Evolutionary conservation across 2,329 filamentous ascomycete genomes (phyloP).

Genomic region (Lecanicillium sp.): DNA sequence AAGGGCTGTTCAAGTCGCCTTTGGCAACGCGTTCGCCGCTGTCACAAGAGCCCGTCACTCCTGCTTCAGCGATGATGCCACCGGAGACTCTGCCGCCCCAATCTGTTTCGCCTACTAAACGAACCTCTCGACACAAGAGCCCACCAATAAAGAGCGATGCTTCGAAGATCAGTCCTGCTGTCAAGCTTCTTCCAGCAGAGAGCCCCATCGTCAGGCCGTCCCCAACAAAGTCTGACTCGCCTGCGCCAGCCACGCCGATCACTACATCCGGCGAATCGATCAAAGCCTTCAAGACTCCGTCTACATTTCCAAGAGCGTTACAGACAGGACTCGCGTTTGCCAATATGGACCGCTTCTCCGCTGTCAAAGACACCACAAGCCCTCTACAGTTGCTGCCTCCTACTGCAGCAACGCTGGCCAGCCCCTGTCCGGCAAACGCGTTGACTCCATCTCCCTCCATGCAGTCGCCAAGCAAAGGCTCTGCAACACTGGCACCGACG

Average conservation of each 20-base stretch:
- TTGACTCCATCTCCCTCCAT: not conserved
- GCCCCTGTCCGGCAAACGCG: constrained; percentile 3
- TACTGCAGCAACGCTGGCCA: not conserved
- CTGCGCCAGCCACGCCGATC: constrained; percentile 18
- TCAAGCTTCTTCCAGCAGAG: constrained; percentile 20
- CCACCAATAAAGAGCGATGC: constrained; percentile 17
- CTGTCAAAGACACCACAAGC: not conserved
- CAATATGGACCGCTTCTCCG: constrained; percentile 5
- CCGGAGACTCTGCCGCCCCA: constrained; percentile 13
- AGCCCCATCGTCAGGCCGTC: constrained; percentile 18
- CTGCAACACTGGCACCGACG: not conserved
- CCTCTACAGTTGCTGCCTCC: constrained; percentile 1
- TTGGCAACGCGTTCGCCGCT: constrained; percentile 1
- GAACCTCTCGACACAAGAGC: constrained; percentile 16
- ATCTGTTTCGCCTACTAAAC: constrained; percentile 23
- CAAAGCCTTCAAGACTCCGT: not conserved
- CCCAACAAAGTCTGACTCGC: constrained; percentile 20
- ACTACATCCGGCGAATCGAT: constrained; percentile 5
- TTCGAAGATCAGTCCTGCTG: constrained; percentile 19
- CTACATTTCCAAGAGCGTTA: constrained; percentile 4
- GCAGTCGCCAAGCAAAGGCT: constrained; percentile 1
- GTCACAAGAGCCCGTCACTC: constrained; percentile 17
- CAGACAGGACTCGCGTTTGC: constrained; percentile 5
- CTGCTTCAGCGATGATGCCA: constrained; percentile 14
- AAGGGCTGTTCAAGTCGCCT: not conserved